Evolutionary conservation across 805 yeast species (phyloP), one percentile per base, ranked within the genome.

Genomic region (Ogataea minuta): DNA sequence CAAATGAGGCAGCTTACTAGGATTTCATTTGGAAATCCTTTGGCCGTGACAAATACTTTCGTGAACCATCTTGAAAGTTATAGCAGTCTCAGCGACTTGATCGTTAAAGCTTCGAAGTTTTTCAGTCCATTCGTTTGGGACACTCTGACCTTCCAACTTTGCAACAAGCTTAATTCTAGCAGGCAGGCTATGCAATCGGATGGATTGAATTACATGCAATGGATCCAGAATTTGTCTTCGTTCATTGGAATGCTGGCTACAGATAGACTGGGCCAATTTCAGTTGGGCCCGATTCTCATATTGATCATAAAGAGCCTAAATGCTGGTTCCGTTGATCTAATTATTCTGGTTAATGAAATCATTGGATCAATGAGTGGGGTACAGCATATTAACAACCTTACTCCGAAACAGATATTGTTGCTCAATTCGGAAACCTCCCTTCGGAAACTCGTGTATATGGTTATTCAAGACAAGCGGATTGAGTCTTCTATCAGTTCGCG

Each of bases 31-130:
- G 64, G 84, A 1, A 87, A 87, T 57, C 97, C 98, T 2, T 57
- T 89, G 13, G 83, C 95, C 2, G 77, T 89, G 10, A 75, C 90
- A 30, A 64, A 76, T 15, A 81, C 85, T 0, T 72, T 86, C 31
- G 69, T 90, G 9, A 77, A 78, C 31, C 96, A 88, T 55, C 78
- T 91, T 47, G 98, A 91, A 60, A 87, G 93, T 65, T 91, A 91
- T 57, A 95, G 84, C 55, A 91, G 91, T 55, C 74, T 91, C 46
- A 84, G 82, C 31, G 79, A 77, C 26, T 68, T 91, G 41, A 79
- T 91, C 6, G 89, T 87, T 8, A 82, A 82, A 32, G 77, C 93
- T 6, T 88, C 96, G 0, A 67, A 78, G 28, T 82, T 77, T 54
- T 87, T 88, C 57, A 82, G 81, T 35, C 72, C 66, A 4, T 81